Evolutionary conservation across 1,284 basidiomycete species (phyloP).

Genomic region (Leccinum variabile): DNA sequence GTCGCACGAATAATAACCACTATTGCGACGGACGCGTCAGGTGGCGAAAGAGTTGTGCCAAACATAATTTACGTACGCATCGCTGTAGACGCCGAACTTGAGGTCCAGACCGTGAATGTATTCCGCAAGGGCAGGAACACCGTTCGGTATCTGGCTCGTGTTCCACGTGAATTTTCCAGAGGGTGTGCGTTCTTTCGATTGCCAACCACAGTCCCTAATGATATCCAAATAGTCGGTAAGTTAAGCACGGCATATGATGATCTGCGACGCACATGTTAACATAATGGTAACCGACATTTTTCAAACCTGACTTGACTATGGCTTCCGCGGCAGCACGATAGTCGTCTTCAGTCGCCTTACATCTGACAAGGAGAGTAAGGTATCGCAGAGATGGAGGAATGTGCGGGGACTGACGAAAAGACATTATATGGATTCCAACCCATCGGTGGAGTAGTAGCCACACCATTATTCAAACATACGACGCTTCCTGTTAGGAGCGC

Average conservation of each 20-base stretch:
- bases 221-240: background rate
- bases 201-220: conserved; percentile 18
- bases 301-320: conserved; percentile 5
- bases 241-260: background rate
- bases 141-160: conserved; percentile 8
- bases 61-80: conserved; percentile 12
- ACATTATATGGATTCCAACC: conserved; percentile 52
- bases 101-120: conserved; percentile 14
- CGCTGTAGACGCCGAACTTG: conserved; percentile 13
- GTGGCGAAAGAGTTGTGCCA: background rate
- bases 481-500: background rate
- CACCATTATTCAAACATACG: conserved; percentile 41
- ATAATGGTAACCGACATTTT: conserved; percentile 6
- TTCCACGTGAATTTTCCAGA: conserved; percentile 12
- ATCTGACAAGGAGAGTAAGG: background rate
- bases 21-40: background rate
- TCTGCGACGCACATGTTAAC: conserved; percentile 7
- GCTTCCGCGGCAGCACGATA: conserved; percentile 8
- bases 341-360: conserved; percentile 6
- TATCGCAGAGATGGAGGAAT: background rate
- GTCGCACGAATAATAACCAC: conserved; percentile 17
- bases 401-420: conserved; percentile 36
- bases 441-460: conserved; percentile 45
- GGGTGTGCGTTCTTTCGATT: conserved; percentile 5
- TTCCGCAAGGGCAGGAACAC: conserved; percentile 13